Evolutionary conservation across 139 green algal genomes (phyloP), one percentile per base, ranked within the genome.

Genomic region (Zygnema cylindricum): DNA sequence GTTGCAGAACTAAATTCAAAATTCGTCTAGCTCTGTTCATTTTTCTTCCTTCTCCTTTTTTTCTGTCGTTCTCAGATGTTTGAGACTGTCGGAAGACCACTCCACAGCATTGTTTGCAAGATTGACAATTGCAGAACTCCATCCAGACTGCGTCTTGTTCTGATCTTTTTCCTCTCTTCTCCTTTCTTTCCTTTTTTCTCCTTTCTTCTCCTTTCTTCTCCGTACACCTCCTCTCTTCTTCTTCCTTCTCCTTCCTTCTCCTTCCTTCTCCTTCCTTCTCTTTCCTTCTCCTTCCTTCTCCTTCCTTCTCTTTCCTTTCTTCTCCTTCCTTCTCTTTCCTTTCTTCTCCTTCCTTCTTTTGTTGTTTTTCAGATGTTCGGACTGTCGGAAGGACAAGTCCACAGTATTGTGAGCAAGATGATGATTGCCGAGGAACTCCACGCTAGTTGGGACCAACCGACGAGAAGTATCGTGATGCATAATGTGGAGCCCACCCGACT

Each of bases 391-490:
- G 95, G 96, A 89, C 89, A 95, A 85, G 95, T 96, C 55, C 93
- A 96, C 81, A 92, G 93, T 69, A 93, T 98, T 30, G 95, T 97
- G 30, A 95, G 89, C 92, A 95, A 95, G 76, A 96, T 99, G 94
- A 98, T 99, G 89, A 96, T 98, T 54, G 91, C 94, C 1, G 96
- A 98, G 81, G 94, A 97, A 88, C 94, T 99, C 84, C 92, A 93
- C 0, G 98, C 95, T 43, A 95, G 87, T 78, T 98, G 95, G 94
- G 97, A 99, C 93, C 95, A 98, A 92, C 96, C 96, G 32, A 98
- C 97, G 0, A 92, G 91, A 82, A 98, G 95, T 69, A 95, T 99
- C 55, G 95, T 98, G 35, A 97, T 99, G 93, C 94, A 97, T 78
- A 94, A 94, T 39, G 77, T 95, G 3, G 93, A 98, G 82, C 93